A percentile compares a stretch with the other conserved stretches of the same genome.
These are phyloP conservation scores for Pleomassaria siparia DNA, from an alignment of 2,329 filamentous ascomycete genomes.

Conservation along the genomic window DNA sequence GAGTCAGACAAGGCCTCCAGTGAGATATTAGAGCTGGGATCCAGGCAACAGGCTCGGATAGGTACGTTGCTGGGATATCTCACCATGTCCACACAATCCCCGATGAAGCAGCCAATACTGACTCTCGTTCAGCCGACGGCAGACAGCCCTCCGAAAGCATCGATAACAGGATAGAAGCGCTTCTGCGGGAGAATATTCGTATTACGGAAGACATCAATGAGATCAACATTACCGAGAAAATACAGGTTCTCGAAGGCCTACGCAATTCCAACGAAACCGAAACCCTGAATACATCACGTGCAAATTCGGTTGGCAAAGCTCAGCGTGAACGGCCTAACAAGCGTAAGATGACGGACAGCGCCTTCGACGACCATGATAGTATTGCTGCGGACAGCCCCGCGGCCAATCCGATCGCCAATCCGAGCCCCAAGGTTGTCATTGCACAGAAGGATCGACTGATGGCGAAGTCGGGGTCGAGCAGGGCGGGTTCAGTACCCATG, in stretches of 20 bases:
- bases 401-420: conserved; percentile 16
- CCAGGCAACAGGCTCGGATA: conserved; percentile 31
- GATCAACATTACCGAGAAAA: conserved; percentile 46
- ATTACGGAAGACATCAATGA: conserved; percentile 49
- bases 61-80: conserved; percentile 14
- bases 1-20: conserved; percentile 33
- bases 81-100: conserved; percentile 5
- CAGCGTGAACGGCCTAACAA: conserved; percentile 41
- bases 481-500: conserved; percentile 48
- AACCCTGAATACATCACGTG: conserved; percentile 35
- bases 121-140: conserved; percentile 31
- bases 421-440: conserved; percentile 39
- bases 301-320: conserved; percentile 39
- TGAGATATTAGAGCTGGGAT: conserved; percentile 33
- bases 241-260: conserved; percentile 51
- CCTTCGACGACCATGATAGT: conserved; percentile 41
- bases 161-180: conserved; percentile 49
- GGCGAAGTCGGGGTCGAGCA: conserved; percentile 43
- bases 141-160: conserved; percentile 42
- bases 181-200: conserved; percentile 52
- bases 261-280: conserved; percentile 49
- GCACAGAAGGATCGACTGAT: conserved; percentile 39
- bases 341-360: conserved; percentile 40
- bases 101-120: too few species aligned
- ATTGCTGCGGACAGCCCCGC: conserved; percentile 40